A percentile compares a stretch with the other conserved stretches of the same genome.
Conservation (phyloP, 2,329 filamentous ascomycete genomes). For the Eutypella sp. region DNA sequence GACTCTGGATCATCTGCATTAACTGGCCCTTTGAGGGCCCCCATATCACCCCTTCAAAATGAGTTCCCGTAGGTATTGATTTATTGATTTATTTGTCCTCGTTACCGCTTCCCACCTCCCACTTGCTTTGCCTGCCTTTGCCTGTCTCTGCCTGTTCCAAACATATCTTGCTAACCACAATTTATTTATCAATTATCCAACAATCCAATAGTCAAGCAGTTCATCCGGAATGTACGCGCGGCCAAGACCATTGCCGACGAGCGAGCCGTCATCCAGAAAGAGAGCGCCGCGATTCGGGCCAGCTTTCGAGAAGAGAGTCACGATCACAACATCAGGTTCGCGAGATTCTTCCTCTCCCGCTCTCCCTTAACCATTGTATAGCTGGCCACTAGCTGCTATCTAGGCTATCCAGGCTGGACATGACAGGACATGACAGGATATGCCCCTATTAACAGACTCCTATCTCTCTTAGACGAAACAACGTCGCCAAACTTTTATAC, state of each 20-base stretch:
- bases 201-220: constrained; percentile 79
- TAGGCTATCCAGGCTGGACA: neutral
- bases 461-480: constrained; percentile 99
- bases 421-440: constrained; percentile 6
- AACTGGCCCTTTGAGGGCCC: constrained; percentile 26
- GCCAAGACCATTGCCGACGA: constrained; percentile 99
- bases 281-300: constrained; percentile 94
- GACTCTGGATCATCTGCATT: constrained; percentile 9
- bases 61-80: constrained; percentile 28
- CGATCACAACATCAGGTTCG: constrained; percentile 82
- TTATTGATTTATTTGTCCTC: no score
- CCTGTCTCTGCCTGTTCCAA: constrained; percentile 2
- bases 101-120: no score
- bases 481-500: constrained; percentile 96
- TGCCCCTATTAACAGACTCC: constrained; percentile 15
- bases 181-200: constrained; percentile 2
- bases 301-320: constrained; percentile 97
- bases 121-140: neutral
- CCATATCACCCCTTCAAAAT: constrained; percentile 19
- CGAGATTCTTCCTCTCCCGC: no score
- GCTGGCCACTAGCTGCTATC: constrained; percentile 3
- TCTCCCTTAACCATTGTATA: no score
- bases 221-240: constrained; percentile 97
- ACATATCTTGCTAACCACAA: neutral
- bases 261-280: constrained; percentile 96